Evolutionary conservation across 176 grass and related monocot genomes (phyloP).

Genomic region (Aegilops speltoides): DNA sequence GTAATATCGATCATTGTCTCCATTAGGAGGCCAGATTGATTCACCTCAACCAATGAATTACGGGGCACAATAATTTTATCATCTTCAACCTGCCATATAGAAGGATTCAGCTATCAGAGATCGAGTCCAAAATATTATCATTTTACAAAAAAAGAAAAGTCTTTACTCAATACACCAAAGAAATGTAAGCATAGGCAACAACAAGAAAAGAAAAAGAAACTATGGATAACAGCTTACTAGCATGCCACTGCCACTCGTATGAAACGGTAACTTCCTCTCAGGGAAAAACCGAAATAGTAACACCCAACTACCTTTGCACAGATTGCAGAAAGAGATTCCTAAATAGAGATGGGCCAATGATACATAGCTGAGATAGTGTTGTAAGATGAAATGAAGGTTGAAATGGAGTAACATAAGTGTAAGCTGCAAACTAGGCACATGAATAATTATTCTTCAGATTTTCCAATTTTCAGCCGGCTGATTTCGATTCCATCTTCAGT

Average conservation of each 20-base stretch:
- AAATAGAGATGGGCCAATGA: background rate
- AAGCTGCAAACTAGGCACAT: background rate
- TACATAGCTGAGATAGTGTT: background rate
- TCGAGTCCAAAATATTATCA: background rate
- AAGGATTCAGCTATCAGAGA: constrained; percentile 3
- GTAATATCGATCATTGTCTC: constrained; percentile 95
- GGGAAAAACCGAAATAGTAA: background rate
- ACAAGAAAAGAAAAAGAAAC: background rate
- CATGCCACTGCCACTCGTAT: background rate
- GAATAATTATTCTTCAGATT: background rate
- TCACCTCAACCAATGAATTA: constrained; percentile 89
- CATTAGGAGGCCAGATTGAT: constrained; percentile 98
- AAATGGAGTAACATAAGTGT: background rate
- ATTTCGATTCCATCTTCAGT: too few species aligned
- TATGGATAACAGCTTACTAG: background rate
- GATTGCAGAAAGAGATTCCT: background rate
- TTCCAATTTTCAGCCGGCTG: too few species aligned
- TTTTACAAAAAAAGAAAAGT: background rate
- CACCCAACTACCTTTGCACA: background rate
- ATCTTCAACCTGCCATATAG: constrained; percentile 68
- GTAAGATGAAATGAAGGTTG: background rate
- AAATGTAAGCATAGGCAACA: background rate
- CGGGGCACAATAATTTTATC: constrained; percentile 88
- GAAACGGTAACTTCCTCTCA: background rate
- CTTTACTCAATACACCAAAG: background rate